These are phyloP conservation scores for Rhodotorula sp. DNA, from an alignment of 1,284 basidiomycete species.

Conservation along the genomic window DNA sequence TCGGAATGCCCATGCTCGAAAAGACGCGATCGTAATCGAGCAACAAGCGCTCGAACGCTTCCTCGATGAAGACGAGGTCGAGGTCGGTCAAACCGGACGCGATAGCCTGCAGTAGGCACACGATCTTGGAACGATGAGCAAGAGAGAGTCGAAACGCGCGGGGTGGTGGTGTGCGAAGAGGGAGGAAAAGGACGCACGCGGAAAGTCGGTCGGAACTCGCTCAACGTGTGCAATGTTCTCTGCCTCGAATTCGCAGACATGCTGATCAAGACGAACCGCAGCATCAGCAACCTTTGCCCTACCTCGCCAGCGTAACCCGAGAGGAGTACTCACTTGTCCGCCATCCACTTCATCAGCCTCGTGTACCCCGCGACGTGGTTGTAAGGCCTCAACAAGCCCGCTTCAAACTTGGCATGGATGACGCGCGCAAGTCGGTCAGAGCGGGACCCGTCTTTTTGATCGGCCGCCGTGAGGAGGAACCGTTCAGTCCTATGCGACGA, in stretches of 20 bases:
- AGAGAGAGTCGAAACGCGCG: background rate
- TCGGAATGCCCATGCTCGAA: constrained; percentile 86
- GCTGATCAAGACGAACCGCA: constrained; percentile 51
- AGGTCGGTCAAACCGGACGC: constrained; percentile 87
- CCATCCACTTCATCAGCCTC: constrained; percentile 89
- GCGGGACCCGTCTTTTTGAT: constrained; percentile 86
- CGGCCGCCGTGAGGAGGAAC: constrained; percentile 91
- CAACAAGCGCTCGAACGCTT: constrained; percentile 91
- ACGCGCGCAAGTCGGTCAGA: constrained; percentile 88
- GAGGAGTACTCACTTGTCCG: constrained; percentile 64
- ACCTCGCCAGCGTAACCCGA: no score
- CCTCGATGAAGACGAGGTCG: constrained; percentile 97
- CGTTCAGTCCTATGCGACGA: constrained; percentile 58
- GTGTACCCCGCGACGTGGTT: constrained; percentile 96
- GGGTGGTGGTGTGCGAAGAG: background rate
- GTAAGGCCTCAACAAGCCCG: constrained; percentile 89
- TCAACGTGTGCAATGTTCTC: constrained; percentile 82
- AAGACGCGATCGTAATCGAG: constrained; percentile 82
- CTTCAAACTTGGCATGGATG: constrained; percentile 95
- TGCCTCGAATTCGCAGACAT: constrained; percentile 86
- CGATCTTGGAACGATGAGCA: no score
- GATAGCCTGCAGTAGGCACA: constrained; percentile 60
- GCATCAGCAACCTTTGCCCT: background rate
- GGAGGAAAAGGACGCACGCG: constrained; percentile 56
- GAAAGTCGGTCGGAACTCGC: constrained; percentile 89